Percentiles rank a stretch among this genome's conserved stretches.
Conservation (phyloP, 2,329 filamentous ascomycete species). For the Arthrobotrys megalospora region DNA sequence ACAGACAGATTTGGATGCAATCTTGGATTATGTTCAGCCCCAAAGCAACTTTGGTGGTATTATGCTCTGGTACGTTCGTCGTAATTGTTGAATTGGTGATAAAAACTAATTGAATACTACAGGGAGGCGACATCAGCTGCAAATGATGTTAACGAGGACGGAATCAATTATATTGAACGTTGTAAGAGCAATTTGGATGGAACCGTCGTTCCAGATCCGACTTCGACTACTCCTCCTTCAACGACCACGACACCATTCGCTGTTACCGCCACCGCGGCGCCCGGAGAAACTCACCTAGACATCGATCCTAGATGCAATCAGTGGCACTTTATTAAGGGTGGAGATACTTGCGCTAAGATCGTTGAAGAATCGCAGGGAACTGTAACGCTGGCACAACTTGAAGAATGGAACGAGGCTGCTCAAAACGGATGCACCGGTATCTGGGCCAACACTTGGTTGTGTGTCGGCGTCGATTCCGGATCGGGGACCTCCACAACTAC, state of each 20-base stretch:
- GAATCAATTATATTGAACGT: constrained; percentile 33
- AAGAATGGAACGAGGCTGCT: constrained; percentile 46
- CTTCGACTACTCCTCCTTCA: constrained; percentile 12
- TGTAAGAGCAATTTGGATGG: constrained; percentile 48
- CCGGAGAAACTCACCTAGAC: constrained; percentile 44
- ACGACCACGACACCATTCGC: constrained; percentile 36
- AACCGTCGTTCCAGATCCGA: constrained; percentile 22
- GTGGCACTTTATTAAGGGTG: constrained; percentile 29
- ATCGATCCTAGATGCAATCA: constrained; percentile 29
- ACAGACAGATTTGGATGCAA: constrained; percentile 22
- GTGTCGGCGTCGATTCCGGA: constrained; percentile 32
- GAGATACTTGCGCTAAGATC: constrained; percentile 33
- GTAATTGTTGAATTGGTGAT: not conserved
- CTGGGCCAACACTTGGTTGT: constrained; percentile 33
- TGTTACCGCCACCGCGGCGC: constrained; percentile 20
- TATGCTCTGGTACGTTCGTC: constrained; percentile 47
- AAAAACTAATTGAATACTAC: not conserved
- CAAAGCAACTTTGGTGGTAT: constrained; percentile 50
- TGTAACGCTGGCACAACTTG: constrained; percentile 18
- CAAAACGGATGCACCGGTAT: constrained; percentile 9
- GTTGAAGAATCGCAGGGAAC: constrained; percentile 25
- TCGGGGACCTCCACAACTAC: constrained; percentile 20
- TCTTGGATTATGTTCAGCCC: constrained; percentile 32
- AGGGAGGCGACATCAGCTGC: constrained; percentile 55
- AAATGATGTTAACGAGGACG: constrained; percentile 35